Percentiles rank a stretch among this genome's conserved stretches.
phyloP scores from a whole-genome alignment of 192 early-diverging fungal genomes.

The Phlyctochytrium bullatum region DNA sequence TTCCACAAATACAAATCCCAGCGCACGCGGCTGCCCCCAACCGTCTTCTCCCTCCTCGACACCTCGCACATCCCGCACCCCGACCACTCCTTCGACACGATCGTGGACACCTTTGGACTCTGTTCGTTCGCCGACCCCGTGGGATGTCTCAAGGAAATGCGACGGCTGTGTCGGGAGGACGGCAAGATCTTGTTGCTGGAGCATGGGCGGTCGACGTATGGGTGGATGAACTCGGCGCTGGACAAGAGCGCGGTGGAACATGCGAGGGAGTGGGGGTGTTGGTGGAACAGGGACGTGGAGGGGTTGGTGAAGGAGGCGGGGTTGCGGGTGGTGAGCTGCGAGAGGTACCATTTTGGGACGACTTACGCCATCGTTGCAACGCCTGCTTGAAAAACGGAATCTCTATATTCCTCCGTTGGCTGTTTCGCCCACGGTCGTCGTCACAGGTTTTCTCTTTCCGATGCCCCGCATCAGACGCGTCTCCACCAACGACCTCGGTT shows the following conservation, averaged over 20 bases:
- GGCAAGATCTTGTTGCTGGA: slow-evolving; percentile 61
- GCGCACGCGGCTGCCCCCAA: slow-evolving; percentile 15
- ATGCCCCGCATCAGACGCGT: too few relatives aligned
- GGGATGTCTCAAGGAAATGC: slow-evolving; percentile 45
- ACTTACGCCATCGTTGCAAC: slow-evolving; percentile 57
- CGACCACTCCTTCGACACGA: slow-evolving; percentile 50
- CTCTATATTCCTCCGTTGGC: too few relatives aligned
- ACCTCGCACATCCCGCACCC: slow-evolving; percentile 11
- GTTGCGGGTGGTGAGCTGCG: slow-evolving; percentile 45
- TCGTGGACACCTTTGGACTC: slow-evolving; percentile 67
- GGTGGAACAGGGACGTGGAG: slow-evolving; percentile 68
- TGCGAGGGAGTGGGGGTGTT: slow-evolving; percentile 67
- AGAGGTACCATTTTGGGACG: slow-evolving; percentile 65
- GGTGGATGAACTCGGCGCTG: slow-evolving; percentile 54
- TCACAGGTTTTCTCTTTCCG: too few relatives aligned
- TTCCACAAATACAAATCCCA: slow-evolving; percentile 19
- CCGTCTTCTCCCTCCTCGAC: slow-evolving; percentile 21
- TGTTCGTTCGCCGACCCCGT: slow-evolving; percentile 61
- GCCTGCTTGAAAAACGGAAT: too few relatives aligned
- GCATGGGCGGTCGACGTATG: slow-evolving; percentile 54
- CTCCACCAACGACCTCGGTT: slow-evolving; percentile 37
- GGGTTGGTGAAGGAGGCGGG: slow-evolving; percentile 51
- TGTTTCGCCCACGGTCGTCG: too few relatives aligned
- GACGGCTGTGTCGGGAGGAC: slow-evolving; percentile 36
- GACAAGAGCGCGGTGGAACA: slow-evolving; percentile 59